A percentile compares a stretch with the other conserved stretches of the same genome.
Conservation (phyloP, 148 eudicot genomes). For the Rhododendron simsii region DNA sequence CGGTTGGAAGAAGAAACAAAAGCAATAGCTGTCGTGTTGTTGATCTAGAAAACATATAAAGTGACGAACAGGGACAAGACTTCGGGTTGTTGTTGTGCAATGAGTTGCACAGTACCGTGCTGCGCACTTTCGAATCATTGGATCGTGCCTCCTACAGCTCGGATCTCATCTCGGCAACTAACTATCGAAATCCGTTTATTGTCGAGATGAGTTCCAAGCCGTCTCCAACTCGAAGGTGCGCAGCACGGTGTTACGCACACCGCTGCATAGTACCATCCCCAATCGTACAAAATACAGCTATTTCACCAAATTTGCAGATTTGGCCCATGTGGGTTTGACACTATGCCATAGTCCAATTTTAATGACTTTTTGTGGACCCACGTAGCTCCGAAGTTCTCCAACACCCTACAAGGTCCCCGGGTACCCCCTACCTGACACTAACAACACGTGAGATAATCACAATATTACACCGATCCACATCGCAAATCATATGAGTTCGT, state of each 20-base stretch:
- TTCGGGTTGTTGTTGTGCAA: too few species aligned
- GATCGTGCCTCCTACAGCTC: too few species aligned
- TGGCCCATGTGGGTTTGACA: neutral
- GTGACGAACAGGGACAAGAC: conserved; percentile 1
- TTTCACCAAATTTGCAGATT: neutral
- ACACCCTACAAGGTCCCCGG: too few species aligned
- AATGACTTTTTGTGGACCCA: neutral
- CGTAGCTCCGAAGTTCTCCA: neutral
- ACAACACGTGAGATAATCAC: neutral
- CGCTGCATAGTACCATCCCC: too few species aligned
- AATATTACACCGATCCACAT: neutral
- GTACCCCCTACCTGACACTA: neutral
- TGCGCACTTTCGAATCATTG: too few species aligned
- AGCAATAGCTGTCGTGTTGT: neutral
- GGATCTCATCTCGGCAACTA: too few species aligned
- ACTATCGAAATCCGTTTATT: too few species aligned
- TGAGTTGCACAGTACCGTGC: too few species aligned
- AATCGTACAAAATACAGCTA: neutral
- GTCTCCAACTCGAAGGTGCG: too few species aligned
- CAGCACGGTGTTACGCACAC: too few species aligned
- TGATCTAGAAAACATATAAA: neutral
- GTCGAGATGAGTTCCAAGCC: too few species aligned
- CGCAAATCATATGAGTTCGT: neutral
- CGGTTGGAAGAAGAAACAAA: neutral
- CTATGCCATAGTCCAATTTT: neutral